Conservation (phyloP, 805 yeast species). For the Candida saitoana region DNA sequence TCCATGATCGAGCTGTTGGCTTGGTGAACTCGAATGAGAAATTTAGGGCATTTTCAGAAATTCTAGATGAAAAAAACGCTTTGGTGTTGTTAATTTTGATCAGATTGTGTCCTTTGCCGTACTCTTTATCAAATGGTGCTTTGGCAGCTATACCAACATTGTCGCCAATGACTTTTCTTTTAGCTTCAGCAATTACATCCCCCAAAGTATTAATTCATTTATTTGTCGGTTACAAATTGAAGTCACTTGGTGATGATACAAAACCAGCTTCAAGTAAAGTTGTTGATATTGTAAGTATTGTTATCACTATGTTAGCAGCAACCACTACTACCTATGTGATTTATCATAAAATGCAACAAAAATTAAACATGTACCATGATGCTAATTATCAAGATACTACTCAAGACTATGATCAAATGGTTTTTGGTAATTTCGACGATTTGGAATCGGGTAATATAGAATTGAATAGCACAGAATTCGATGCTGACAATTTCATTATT, state of each 20-base stretch:
- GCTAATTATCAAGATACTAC: constrained; percentile 6
- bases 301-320: constrained; percentile 53
- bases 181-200: constrained; percentile 71
- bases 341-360: constrained; percentile 50
- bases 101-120: constrained; percentile 88
- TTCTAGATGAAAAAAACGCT: constrained; percentile 63
- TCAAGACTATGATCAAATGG: constrained; percentile 25
- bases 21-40: constrained; percentile 59
- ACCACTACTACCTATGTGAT: constrained; percentile 61
- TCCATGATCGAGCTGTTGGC: constrained; percentile 54
- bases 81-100: constrained; percentile 66
- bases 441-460: constrained; percentile 31
- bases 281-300: constrained; percentile 60
- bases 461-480: constrained; percentile 33
- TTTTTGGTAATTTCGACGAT: constrained; percentile 40
- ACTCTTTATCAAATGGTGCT: constrained; percentile 88
- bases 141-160: constrained; percentile 83
- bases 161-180: constrained; percentile 52
- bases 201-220: constrained; percentile 78
- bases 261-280: constrained; percentile 48
- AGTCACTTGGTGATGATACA: constrained; percentile 56
- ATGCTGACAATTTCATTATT: constrained; percentile 38
- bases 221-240: constrained; percentile 73
- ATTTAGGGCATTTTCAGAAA: constrained; percentile 70
- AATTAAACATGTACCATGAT: constrained; percentile 26